Conservation (phyloP, 805 yeast genomes). For the Wickerhamiella lipophila region DNA sequence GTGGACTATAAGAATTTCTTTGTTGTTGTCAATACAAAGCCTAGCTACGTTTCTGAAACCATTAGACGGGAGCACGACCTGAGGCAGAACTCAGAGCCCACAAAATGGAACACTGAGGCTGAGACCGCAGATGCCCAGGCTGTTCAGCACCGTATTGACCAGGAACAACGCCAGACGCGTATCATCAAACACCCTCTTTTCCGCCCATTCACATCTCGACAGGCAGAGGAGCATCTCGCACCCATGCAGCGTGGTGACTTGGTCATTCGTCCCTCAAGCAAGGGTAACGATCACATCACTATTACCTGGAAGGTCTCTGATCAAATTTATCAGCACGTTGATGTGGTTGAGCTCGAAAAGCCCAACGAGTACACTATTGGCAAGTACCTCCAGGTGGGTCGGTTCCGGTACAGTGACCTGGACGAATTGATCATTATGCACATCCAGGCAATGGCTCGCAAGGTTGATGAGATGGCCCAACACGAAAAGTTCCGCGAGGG, state of each 20-base stretch:
- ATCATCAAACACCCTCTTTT: constrained; percentile 86
- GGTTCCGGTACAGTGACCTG: constrained; percentile 62
- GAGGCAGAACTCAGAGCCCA: constrained; percentile 36
- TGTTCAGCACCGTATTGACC: constrained; percentile 55
- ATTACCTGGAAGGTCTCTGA: constrained; percentile 95
- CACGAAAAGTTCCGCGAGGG: constrained; percentile 85
- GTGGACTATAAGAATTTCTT: constrained; percentile 64
- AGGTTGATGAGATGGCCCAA: constrained; percentile 70
- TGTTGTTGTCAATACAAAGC: constrained; percentile 60
- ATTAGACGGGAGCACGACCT: constrained; percentile 26
- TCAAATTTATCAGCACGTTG: constrained; percentile 80
- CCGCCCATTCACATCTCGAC: constrained; percentile 65
- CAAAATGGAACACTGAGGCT: constrained; percentile 63
- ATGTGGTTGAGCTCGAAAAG: constrained; percentile 62
- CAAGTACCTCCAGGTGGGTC: constrained; percentile 50
- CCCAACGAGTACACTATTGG: constrained; percentile 53
- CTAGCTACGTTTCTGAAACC: constrained; percentile 49
- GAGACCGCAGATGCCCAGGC: constrained; percentile 52
- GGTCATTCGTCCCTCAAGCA: constrained; percentile 88
- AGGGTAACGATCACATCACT: constrained; percentile 76
- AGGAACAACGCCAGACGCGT: constrained; percentile 56
- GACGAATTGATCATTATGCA: constrained; percentile 88
- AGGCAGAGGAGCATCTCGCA: constrained; percentile 89
- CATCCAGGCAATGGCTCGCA: constrained; percentile 67
- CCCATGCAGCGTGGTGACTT: constrained; percentile 81